Base-by-base conservation (phyloP, 495 filamentous ascomycete genomes). In the Mytilinidion resinicola region DNA sequence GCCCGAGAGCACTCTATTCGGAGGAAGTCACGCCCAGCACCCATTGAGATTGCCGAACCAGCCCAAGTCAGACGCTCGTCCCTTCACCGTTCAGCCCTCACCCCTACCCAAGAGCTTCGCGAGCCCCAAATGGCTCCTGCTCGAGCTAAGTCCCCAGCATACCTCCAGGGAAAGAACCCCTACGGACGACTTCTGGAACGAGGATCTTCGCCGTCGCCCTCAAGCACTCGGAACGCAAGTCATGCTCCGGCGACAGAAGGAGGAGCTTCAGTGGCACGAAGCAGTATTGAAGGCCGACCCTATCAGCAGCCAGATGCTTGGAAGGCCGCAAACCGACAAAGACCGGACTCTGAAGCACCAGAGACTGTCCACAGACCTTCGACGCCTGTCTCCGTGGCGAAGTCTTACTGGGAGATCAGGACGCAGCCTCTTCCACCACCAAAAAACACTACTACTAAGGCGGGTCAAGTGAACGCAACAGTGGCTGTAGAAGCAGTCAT, bases 151-250 rank as follows among this genome's bases (percentile, higher is more conserved):
- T 65, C 62, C 9, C 62, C 62, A 34, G 57, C 50, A 4, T 65
- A 65, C 48, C 50, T 65, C 5, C 49, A 43, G 43, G 53, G 53
- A 15, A 65, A 65, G 50, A 65, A 65, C 34, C 62, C 62, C 14
- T 65, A 65, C 61, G 62, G 58, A 49, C 37, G 35, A 19, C 55
- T 65, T 33, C 55, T 65, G 21, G 58, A 61, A n/a, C 37, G 20
- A 41, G 50, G 46, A 6, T 7, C 20, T 21, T 49, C 46, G 2
- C 8, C 7, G 15, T 33, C 46, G 19, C 33, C 14, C 46, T 30
- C 53, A 15, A 51, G 14, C 44, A 43, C 11, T 53, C 48, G 12
- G n/a, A n/a, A n/a, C 34, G 25, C 43, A 51, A 17, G 50, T 57
- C 15, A 20, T 33, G 12, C 44, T 21, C 12, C 11, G 12, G 17